Conservation (phyloP, 2,329 filamentous ascomycete species). For the Emmonsiellopsis sp. region DNA sequence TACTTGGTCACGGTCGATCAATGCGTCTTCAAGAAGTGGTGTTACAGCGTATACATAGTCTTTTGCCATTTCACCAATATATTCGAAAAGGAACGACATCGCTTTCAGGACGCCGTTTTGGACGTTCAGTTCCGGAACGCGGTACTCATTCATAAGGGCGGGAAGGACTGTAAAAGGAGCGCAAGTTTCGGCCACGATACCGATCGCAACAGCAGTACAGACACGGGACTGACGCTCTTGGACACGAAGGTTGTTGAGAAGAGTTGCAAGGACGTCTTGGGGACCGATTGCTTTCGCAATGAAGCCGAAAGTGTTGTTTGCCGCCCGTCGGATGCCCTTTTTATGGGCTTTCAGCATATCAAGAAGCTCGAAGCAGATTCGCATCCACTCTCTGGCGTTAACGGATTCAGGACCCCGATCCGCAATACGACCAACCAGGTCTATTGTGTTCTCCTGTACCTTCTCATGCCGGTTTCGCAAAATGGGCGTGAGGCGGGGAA, state of each 20-base stretch:
- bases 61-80: conserved; percentile 99
- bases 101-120: conserved; percentile 98
- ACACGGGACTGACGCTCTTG: conserved; percentile 97
- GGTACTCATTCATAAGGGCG: conserved; percentile 98
- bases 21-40: conserved; percentile 86
- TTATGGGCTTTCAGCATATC: conserved; percentile 99
- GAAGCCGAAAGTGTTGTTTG: conserved; percentile 99
- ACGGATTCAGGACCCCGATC: conserved; percentile 94
- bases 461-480: conserved; percentile 97
- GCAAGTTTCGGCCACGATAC: conserved; percentile 96
- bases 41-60: conserved; percentile 99
- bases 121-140: conserved; percentile 94
- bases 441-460: conserved; percentile 98
- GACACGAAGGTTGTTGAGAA: conserved; percentile 92
- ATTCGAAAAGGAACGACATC: conserved; percentile 94
- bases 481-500: conserved; percentile 94
- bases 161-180: conserved; percentile 98
- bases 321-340: conserved; percentile 94
- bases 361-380: conserved; percentile 96
- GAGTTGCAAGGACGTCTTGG: conserved; percentile 88
- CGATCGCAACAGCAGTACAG: conserved; percentile 95
- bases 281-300: conserved; percentile 98
- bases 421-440: conserved; percentile 93
- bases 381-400: conserved; percentile 98
- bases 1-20: conserved; percentile 96